Evolutionary conservation across 257 asterid genomes (phyloP), one percentile per base, ranked within the genome.

Genomic region (Primulina tabacum): DNA sequence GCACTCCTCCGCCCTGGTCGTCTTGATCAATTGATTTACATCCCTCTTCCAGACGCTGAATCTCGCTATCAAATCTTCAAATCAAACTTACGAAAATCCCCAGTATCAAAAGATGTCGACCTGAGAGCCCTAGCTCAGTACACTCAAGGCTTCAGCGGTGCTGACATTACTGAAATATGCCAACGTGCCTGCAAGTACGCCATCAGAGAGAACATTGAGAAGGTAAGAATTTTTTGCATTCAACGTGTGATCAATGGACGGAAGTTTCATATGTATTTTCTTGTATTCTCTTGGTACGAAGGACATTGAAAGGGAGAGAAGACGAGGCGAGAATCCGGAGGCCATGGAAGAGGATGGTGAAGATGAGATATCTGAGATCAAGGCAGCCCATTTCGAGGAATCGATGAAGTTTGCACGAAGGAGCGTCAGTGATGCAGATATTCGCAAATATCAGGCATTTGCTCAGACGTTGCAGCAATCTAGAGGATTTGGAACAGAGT

Each of bases 131-230:
- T 92, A 21, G 96, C 98, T 21, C 85, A 88, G 58, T 88, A 86
- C 75, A 89, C 98, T 12, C 90, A 89, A 77, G 98, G 98, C 28
- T 92, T 92, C 64, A 92, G 97, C 18, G 97, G 97, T 71, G 97
- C 97, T 32, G 97, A 90, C 68, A 82, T 91, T 58, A 91, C 96
- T 0, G 97, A 92, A 74, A 92, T 92, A 37, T 92, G 97, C 75
- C 98, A 92, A 72, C 89, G 98, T 10, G 85, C 98, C 0, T 86
- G 92, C 89, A 92, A 92, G 75, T 92, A 92, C 32, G 98, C 98
- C 7, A 92, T 89, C 65, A 78, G 98, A 62, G 98, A 92, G 86
- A 88, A 86, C 78, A 92, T 92, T 63, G 98, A 92, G 70, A 92
- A 91, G 28, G 97, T 89, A 84, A 67, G 81, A 64, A 8, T 29